These are phyloP conservation scores for Elymus sibiricus DNA, from an alignment of 176 grass and related monocot species.

Conservation along the genomic window DNA sequence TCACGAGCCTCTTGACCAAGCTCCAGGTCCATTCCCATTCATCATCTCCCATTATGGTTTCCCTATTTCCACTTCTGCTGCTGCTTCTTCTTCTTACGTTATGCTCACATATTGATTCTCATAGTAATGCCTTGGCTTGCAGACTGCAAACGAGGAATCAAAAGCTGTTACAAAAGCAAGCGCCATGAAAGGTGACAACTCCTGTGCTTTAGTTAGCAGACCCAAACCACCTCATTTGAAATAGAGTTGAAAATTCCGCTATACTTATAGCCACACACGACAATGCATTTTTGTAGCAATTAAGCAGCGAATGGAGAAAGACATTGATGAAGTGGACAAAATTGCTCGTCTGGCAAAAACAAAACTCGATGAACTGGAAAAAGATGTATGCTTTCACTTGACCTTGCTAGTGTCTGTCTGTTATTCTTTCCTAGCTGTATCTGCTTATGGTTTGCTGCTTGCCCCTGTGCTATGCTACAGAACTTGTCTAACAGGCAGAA, in stretches of 20 bases:
- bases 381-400: conserved; percentile 65
- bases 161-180: conserved; percentile 93
- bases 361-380: conserved; percentile 87
- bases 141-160: conserved; percentile 85
- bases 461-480: background rate
- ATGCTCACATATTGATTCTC: too few relatives aligned
- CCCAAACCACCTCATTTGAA: conserved; percentile 13
- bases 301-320: conserved; percentile 92
- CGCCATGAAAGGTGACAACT: conserved; percentile 79
- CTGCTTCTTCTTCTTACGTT: too few relatives aligned
- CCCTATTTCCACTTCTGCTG: too few relatives aligned
- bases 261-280: conserved; percentile 6
- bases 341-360: conserved; percentile 76
- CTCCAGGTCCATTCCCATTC: too few relatives aligned
- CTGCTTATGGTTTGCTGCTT: background rate
- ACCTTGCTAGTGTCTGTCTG: background rate
- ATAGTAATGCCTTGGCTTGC: conserved; percentile 32
- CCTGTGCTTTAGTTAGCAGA: background rate
- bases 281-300: conserved; percentile 50
- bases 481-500: too few relatives aligned
- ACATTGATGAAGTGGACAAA: conserved; percentile 95
- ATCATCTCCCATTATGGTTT: too few relatives aligned
- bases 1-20: too few relatives aligned
- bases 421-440: too few relatives aligned
- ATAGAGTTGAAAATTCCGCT: conserved; percentile 26